Base-by-base conservation (phyloP, 805 yeast species). In the Teunomyces panamensis region DNA sequence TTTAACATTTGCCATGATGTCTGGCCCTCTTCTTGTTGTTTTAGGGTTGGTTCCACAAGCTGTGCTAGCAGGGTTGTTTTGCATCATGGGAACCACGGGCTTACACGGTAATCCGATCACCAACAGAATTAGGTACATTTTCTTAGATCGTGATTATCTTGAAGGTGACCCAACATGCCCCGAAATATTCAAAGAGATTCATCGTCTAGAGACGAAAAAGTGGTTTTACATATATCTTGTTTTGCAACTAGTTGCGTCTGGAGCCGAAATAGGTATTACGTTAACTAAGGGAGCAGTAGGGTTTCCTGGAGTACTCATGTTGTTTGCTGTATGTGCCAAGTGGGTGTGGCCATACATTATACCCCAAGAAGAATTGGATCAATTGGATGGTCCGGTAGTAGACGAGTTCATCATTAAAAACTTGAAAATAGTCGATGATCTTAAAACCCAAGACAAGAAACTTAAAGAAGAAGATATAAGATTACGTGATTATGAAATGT, bases 211-310 rank as follows among this genome's bases (percentile, higher is more conserved):
- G 2, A 57, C 54, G 39, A 62, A 64, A 26, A 78, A 74, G 56
- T 78, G 80, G 77, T 69, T 89, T 14, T 63, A 77, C 30, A 48
- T 81, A 1, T 92, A 84, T 57, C 64, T 86, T 0, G 44, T 62
- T 0, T 67, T 89, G 14, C 83, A 88, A 49, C 62, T 86, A 3
- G 55, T 82, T 16, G 94, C 94, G 0, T 85, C 85, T 45, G 85
- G 78, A 1, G 86, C 81, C 0, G 98, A 95, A 61, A 85, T 89
- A 54, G 94, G 83, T 0, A 89, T 92, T 29, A 87, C 96, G 0
- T 80, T 84, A 60, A 89, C 97, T 0, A 81, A 75, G 50, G 98
- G 94, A 0, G 97, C 98, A 0, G 89, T 92, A 29, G 98, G 96
- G 2, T 92, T 94, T 60, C 98, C 99, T 0, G 85, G 89, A 2